Evolutionary conservation across 1,139 yeast species (phyloP).

Genomic region (Candida sp.): DNA sequence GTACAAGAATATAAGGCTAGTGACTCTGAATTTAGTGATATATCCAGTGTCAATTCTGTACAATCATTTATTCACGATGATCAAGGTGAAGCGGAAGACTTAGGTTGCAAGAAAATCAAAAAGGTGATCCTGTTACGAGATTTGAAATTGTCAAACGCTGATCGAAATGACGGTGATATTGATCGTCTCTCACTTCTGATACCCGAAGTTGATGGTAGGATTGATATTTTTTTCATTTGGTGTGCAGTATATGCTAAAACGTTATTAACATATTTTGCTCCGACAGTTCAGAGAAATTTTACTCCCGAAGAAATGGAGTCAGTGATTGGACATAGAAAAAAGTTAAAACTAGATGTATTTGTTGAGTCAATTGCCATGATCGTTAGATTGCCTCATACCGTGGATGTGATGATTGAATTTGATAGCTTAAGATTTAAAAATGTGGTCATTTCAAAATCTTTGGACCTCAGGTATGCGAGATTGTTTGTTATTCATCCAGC

Average conservation of each 20-base stretch:
- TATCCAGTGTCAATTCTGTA: conserved; percentile 31
- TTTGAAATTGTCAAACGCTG: conserved; percentile 20
- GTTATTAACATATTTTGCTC: conserved; percentile 33
- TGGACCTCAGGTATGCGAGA: conserved; percentile 35
- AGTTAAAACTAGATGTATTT: conserved; percentile 30
- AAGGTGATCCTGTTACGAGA: conserved; percentile 30
- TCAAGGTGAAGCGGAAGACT: conserved; percentile 13
- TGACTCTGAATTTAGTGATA: conserved; percentile 31
- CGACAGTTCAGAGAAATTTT: conserved; percentile 28
- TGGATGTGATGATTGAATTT: conserved; percentile 50
- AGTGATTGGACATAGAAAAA: conserved; percentile 19
- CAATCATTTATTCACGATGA: conserved; percentile 10
- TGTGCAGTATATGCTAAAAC: conserved; percentile 38
- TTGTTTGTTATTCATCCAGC: conserved; percentile 56
- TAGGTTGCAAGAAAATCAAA: conserved; percentile 22
- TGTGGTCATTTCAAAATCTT: conserved; percentile 22
- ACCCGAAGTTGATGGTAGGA: conserved; percentile 37
- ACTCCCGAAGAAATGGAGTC: conserved; percentile 22
- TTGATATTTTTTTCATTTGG: conserved; percentile 44
- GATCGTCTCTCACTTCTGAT: conserved; percentile 25
- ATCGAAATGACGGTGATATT: conserved; percentile 18
- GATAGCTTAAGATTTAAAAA: conserved; percentile 32
- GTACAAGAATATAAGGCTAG: conserved; percentile 16
- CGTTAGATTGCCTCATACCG: conserved; percentile 47
- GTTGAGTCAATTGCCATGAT: conserved; percentile 43